A percentile compares a stretch with the other conserved stretches of the same genome.
These are phyloP conservation scores for Coleophoma crateriformis DNA, from an alignment of 2,329 filamentous ascomycete genomes.

Conservation along the genomic window DNA sequence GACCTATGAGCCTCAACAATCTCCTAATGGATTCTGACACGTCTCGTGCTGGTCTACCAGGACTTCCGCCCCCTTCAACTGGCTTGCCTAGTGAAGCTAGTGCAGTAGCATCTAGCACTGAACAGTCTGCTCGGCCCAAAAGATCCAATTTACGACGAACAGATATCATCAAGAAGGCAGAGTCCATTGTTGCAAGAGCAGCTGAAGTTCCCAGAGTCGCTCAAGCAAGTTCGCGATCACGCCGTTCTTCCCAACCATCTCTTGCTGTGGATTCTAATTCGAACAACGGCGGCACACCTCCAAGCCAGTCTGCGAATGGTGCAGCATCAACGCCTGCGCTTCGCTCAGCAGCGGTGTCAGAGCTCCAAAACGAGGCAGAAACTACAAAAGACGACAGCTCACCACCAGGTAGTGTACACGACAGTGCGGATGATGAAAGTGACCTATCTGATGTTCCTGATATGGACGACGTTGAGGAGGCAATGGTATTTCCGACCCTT, in stretches of 20 bases:
- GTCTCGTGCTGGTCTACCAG: not conserved
- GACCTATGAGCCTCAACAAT: conserved; percentile 25
- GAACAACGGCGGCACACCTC: conserved; percentile 13
- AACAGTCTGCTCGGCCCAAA: conserved; percentile 16
- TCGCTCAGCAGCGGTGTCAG: conserved; percentile 29
- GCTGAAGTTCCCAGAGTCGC: conserved; percentile 26
- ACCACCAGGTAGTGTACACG: conserved; percentile 33
- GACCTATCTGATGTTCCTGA: conserved; percentile 43
- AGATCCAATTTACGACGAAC: conserved; percentile 23
- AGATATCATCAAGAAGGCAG: conserved; percentile 56
- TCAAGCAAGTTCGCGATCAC: conserved; percentile 24
- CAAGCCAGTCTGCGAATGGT: conserved; percentile 1
- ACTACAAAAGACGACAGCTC: conserved; percentile 29
- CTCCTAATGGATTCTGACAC: conserved; percentile 25
- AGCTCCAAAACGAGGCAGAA: conserved; percentile 20
- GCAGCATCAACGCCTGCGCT: conserved; percentile 4
- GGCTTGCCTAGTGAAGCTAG: not conserved
- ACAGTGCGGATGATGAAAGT: conserved; percentile 47
- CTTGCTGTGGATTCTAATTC: conserved; percentile 29
- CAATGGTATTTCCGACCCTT: conserved; percentile 13
- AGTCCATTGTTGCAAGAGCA: conserved; percentile 48
- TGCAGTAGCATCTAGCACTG: conserved; percentile 13
- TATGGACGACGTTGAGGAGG: conserved; percentile 20
- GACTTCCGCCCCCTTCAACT: not conserved
- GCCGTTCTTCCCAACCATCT: conserved; percentile 26